Percentiles rank a stretch among this genome's conserved stretches.
Conservation (phyloP, 352 stramenopile species). For the Ophiocytium majus region DNA sequence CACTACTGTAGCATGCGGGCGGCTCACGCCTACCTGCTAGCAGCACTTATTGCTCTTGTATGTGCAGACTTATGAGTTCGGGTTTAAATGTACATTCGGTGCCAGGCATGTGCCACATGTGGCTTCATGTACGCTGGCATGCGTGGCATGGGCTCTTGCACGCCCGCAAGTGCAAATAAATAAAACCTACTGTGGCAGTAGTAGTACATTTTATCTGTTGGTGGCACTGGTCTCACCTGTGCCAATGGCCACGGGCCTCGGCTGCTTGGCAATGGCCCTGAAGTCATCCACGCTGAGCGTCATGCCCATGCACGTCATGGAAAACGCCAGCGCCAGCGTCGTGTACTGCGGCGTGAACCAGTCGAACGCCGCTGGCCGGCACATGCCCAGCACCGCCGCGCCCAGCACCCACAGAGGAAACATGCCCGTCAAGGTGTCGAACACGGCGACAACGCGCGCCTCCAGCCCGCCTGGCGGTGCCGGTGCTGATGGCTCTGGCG, state of each 20-base stretch:
- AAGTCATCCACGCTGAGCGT: constrained; percentile 71
- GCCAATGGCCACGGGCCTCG: constrained; percentile 25
- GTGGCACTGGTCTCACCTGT: constrained; percentile 17
- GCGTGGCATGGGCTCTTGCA: too few species aligned
- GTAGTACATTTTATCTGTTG: constrained; percentile 38
- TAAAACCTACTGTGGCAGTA: too few species aligned
- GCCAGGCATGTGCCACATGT: too few species aligned
- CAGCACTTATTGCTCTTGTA: too few species aligned
- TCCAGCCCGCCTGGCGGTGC: too few species aligned
- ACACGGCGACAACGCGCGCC: background rate
- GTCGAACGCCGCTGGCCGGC: constrained; percentile 19
- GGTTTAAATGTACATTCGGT: too few species aligned
- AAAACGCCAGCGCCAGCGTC: constrained; percentile 10
- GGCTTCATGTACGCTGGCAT: too few species aligned
- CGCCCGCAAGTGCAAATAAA: background rate
- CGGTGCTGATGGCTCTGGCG: too few species aligned
- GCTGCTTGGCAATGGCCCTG: constrained; percentile 58
- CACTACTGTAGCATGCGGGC: too few species aligned
- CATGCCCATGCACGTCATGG: constrained; percentile 65
- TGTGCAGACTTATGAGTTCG: too few species aligned
- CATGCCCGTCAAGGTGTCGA: background rate
- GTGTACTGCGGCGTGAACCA: constrained; percentile 43
- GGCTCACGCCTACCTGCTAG: too few species aligned
- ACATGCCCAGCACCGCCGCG: constrained; percentile 39
- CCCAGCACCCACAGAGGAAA: constrained; percentile 56